Base-by-base conservation (phyloP, 208 protist species). In the Leptomonas pyrrhocoris region DNA sequence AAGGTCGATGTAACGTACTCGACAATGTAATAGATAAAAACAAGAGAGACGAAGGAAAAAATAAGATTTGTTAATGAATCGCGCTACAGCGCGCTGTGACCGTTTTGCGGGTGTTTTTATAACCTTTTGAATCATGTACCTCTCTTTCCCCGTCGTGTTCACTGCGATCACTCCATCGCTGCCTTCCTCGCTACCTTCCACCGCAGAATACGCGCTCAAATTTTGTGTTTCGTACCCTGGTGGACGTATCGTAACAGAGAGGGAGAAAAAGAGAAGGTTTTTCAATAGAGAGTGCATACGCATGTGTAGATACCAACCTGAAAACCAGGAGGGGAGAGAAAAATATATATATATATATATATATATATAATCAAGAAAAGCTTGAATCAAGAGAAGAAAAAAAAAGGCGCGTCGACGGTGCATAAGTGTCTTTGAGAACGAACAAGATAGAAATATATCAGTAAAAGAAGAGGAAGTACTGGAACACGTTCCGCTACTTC, bases 321-420 rank as follows among this genome's bases (percentile, higher is more conserved):
- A 38, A 56, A 56, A 21, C 7, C 8, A 48, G 30, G 8, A 48
- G 27, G 23, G 9, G 27, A 48, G 21, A 16, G 49, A 63, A 51
- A 46, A 56, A 69, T 59, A 30, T 13, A 42, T 15, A 42, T 42
- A 13, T 42, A 42, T 42, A 42, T 6, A 42, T 59, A 43, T 70
- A 34, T 45, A 62, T 21, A n/a, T 28, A 57, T 8, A n/a, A n/a
- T n/a, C n/a, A n/a, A n/a, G n/a, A n/a, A n/a, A 36, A 57, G 40
- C 56, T n/a, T 54, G 36, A 50, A 25, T 9, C 1, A 34, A 50
- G 36, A 25, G 50, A 38, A 38, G 3, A 38, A 38, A 38, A 38
- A 38, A 38, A 38, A 3, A 38, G 34, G 3, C 9, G 34, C 3
- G 34, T 12, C 9, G 7, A 38, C 34, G 34, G 34, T 12, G 34